Conservation (phyloP, 2,329 filamentous ascomycete species). For the Triangularia verruculosa region DNA sequence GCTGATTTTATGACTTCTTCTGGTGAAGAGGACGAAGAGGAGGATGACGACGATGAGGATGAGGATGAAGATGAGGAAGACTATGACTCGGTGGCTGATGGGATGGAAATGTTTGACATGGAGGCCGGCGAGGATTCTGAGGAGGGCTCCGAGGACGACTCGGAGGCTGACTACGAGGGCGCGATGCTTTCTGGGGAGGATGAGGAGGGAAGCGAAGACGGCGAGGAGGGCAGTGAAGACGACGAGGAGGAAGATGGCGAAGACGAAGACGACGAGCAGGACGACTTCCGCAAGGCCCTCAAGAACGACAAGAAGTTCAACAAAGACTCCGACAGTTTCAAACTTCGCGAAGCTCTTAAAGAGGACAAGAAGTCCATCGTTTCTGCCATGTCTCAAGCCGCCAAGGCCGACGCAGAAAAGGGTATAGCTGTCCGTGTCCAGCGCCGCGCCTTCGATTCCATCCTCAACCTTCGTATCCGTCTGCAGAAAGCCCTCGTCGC, state of each 20-base stretch:
- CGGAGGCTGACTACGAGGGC: slow-evolving; percentile 34
- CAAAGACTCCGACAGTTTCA: slow-evolving; percentile 44
- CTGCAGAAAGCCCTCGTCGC: slow-evolving; percentile 87
- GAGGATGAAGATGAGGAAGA: slow-evolving; percentile 35
- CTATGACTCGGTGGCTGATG: slow-evolving; percentile 34
- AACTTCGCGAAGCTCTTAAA: slow-evolving; percentile 65
- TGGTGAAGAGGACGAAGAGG: slow-evolving; percentile 37
- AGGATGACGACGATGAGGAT: slow-evolving; percentile 36
- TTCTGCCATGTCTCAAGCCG: slow-evolving; percentile 59
- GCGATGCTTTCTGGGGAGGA: slow-evolving; percentile 35
- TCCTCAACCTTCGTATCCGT: slow-evolving; percentile 87
- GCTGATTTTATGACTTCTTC: slow-evolving; percentile 56
- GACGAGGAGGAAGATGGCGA: slow-evolving; percentile 37
- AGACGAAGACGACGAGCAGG: slow-evolving; percentile 31
- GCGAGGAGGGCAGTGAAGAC: slow-evolving; percentile 36
- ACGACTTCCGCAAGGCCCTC: slow-evolving; percentile 26
- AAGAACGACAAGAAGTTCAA: slow-evolving; percentile 24
- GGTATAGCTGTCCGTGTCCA: slow-evolving; percentile 84
- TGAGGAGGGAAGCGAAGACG: slow-evolving; percentile 33
- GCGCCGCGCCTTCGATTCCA: slow-evolving; percentile 78
- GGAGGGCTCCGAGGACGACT: slow-evolving; percentile 25
- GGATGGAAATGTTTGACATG: slow-evolving; percentile 24
- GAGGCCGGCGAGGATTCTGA: slow-evolving; percentile 36
- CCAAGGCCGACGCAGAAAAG: slow-evolving; percentile 76
- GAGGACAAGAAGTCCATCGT: slow-evolving; percentile 65